These are phyloP conservation scores for Mycena venus DNA, from an alignment of 768 basidiomycete species.

Conservation along the genomic window DNA sequence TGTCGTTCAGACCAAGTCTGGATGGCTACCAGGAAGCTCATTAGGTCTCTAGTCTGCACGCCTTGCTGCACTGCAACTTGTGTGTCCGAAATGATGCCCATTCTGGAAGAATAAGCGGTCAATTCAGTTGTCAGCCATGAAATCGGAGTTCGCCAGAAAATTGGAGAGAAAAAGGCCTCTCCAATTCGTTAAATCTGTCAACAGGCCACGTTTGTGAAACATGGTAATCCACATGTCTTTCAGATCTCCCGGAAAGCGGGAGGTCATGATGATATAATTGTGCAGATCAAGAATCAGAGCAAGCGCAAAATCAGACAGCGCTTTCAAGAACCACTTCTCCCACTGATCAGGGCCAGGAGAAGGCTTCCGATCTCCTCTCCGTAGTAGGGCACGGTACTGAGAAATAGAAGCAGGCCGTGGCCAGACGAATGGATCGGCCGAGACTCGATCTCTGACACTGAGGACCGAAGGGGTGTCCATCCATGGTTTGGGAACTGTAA, in stretches of 20 bases:
- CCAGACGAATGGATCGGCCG: conserved; percentile 41
- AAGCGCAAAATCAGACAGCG: conserved; percentile 39
- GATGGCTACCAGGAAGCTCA: conserved; percentile 36
- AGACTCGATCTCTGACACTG: conserved; percentile 20
- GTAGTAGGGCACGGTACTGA: conserved; percentile 38
- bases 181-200: conserved; percentile 16
- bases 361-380: conserved; percentile 44
- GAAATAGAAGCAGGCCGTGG: conserved; percentile 29
- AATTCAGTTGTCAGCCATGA: conserved; percentile 46
- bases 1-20: conserved; percentile 38
- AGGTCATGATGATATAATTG: conserved; percentile 42
- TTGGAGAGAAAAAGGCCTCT: conserved; percentile 41
- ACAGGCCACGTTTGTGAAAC: conserved; percentile 41
- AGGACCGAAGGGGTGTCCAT: conserved; percentile 19
- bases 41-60: conserved; percentile 43
- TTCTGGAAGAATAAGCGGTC: conserved; percentile 34
- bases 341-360: conserved; percentile 49
- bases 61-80: conserved; percentile 46
- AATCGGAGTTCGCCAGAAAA: conserved; percentile 35
- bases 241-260: conserved; percentile 40
- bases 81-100: conserved; percentile 36
- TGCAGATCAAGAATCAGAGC: conserved; percentile 38
- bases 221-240: conserved; percentile 39
- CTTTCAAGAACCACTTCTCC: conserved; percentile 51
- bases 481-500: conserved; percentile 3